These are phyloP conservation scores for Byssochlamys sp. DNA, from an alignment of 2,329 filamentous ascomycete genomes.

Conservation along the genomic window DNA sequence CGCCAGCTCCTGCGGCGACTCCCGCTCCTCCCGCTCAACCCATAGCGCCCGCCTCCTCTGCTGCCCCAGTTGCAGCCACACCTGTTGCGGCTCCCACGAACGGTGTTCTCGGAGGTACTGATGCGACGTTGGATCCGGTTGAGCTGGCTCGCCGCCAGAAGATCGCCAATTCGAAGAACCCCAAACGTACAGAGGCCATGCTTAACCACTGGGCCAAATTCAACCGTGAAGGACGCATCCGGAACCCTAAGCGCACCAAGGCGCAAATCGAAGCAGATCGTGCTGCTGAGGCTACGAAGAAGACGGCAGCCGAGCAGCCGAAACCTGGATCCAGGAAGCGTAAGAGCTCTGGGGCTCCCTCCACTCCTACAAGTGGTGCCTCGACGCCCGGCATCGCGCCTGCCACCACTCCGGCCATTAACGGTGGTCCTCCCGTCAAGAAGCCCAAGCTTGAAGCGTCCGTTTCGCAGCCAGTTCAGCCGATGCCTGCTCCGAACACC, in stretches of 20 bases:
- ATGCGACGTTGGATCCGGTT: constrained; percentile 17
- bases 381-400: not conserved
- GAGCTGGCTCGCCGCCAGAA: constrained; percentile 29
- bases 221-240: constrained; percentile 33
- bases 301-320: constrained; percentile 14
- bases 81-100: not conserved
- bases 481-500: constrained; percentile 6
- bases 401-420: not conserved
- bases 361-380: not conserved
- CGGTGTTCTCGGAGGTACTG: not conserved
- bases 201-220: constrained; percentile 37
- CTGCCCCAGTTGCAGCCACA: constrained; percentile 3
- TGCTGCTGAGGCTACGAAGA: constrained; percentile 19
- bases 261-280: constrained; percentile 36
- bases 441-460: constrained; percentile 1
- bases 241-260: constrained; percentile 36
- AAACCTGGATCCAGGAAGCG: constrained; percentile 18
- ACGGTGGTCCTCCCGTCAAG: not conserved
- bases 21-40: not conserved
- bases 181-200: constrained; percentile 37
- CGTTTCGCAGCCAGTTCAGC: constrained; percentile 10
- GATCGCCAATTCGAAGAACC: constrained; percentile 36
- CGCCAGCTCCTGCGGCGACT: not conserved
- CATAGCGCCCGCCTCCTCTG: not conserved
- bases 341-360: constrained; percentile 2